Evolutionary conservation across 306 rosid species (phyloP), one percentile per base, ranked within the genome.

Genomic region (Begonia fuchsioides): DNA sequence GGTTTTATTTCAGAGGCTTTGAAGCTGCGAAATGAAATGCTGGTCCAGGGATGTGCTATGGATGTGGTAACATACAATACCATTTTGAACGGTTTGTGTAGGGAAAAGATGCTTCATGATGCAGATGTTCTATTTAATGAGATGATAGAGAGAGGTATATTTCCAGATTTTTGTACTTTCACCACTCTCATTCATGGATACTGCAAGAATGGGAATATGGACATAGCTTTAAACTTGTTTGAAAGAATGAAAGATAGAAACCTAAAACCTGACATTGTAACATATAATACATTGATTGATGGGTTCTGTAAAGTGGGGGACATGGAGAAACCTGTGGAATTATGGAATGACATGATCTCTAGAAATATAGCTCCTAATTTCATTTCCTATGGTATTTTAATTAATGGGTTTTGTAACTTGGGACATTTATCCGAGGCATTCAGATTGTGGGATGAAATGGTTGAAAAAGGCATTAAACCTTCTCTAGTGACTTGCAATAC

Each of bases 271-370:
- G 97, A 84, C 63, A 71, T 76, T 13, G 88, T 90, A 66, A 73
- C 94, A 0, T 84, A 79, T 69, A 84, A 90, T 53, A 79, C 92
- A 0, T 61, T 90, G 72, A 70, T 90, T 61, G 94, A 79, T 44
- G 95, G 97, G 39, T 90, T 84, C 55, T 90, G 93, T 71, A 90
- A 79, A 73, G 65, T 65, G 16, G 87, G 95, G 54, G 97, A 72
- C 56, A 70, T 81, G 82, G 82, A 76, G 57, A 79, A 62, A 56
- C 87, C 94, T 11, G 68, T 68, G 76, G 92, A 77, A 59, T 57
- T 81, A 67, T 84, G 94, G 87, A 53, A 8, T 67, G 87, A 76
- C 68, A 84, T 84, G 95, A 59, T 57, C 52, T 51, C 70, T 10
- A 67, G 81, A 69, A 55, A 56, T 12, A 75, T 81, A 47, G 40